Percentiles rank a stretch among this genome's conserved stretches.
These are phyloP conservation scores for Podaxis sp. DNA, from an alignment of 768 basidiomycete genomes.

Conservation along the genomic window DNA sequence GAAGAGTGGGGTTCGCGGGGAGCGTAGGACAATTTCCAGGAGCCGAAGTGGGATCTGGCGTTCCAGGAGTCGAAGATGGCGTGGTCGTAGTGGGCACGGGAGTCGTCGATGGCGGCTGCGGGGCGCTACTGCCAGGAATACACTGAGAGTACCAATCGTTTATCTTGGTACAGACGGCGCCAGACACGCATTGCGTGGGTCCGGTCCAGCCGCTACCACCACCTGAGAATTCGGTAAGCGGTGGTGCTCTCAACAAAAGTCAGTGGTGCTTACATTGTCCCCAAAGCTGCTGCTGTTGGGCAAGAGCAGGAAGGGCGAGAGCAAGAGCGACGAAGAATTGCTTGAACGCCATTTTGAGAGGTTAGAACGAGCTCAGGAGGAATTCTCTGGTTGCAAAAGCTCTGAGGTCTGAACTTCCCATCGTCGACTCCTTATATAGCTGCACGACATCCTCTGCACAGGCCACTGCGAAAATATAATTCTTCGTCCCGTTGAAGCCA, in stretches of 20 bases:
- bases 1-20: constrained; percentile 30
- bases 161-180: constrained; percentile 27
- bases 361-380: background rate
- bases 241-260: background rate
- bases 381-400: background rate
- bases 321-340: constrained; percentile 24
- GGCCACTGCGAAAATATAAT: background rate
- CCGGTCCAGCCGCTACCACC: constrained; percentile 39
- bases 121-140: constrained; percentile 22
- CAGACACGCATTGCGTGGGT: constrained; percentile 33
- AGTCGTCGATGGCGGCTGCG: constrained; percentile 16
- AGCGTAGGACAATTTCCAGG: constrained; percentile 28
- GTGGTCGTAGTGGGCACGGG: constrained; percentile 20
- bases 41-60: constrained; percentile 14
- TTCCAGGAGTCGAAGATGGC: constrained; percentile 20
- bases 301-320: constrained; percentile 27
- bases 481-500: background rate
- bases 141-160: constrained; percentile 39
- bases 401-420: background rate
- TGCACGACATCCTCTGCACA: background rate
- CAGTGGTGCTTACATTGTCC: constrained; percentile 28
- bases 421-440: background rate
- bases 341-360: constrained; percentile 24
- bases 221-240: constrained; percentile 22
- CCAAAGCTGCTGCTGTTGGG: constrained; percentile 27